phyloP scores from a whole-genome alignment of 2,329 filamentous ascomycete species.

The Ophiostoma novo-ulmi region DNA sequence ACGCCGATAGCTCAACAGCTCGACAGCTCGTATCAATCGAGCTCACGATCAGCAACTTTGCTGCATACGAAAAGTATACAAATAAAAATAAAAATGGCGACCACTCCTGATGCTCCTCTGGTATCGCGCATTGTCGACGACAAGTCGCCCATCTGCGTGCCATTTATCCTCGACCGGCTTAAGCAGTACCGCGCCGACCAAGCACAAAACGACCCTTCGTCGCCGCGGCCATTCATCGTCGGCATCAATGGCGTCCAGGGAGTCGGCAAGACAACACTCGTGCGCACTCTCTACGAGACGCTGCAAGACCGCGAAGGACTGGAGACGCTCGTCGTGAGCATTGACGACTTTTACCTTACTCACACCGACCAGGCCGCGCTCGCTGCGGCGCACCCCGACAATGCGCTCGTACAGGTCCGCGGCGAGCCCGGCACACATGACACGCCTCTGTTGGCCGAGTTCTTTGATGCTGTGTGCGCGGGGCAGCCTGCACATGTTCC shows the following conservation, averaged over 20 bases:
- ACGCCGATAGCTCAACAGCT: neutral
- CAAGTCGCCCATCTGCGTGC: slow-evolving; percentile 71
- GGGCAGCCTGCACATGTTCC: slow-evolving; percentile 57
- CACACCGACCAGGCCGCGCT: slow-evolving; percentile 63
- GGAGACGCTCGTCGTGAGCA: slow-evolving; percentile 66
- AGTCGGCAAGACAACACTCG: slow-evolving; percentile 86
- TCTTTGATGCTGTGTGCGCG: slow-evolving; percentile 56
- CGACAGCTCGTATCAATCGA: neutral
- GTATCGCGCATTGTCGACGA: slow-evolving; percentile 59
- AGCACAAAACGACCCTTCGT: neutral
- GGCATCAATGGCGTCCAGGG: slow-evolving; percentile 90
- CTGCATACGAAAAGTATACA: neutral
- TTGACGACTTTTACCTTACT: slow-evolving; percentile 85
- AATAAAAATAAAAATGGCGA: slow-evolving; percentile 17
- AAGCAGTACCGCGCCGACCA: slow-evolving; percentile 22
- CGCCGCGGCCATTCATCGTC: slow-evolving; percentile 65
- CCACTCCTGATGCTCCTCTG: slow-evolving; percentile 31
- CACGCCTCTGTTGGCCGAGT: slow-evolving; percentile 54
- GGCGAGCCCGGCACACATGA: slow-evolving; percentile 85
- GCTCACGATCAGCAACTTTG: neutral
- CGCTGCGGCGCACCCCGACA: slow-evolving; percentile 59
- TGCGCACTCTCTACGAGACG: slow-evolving; percentile 58
- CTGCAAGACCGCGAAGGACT: slow-evolving; percentile 55
- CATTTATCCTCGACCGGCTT: slow-evolving; percentile 63
- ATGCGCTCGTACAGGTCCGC: slow-evolving; percentile 72